Evolutionary conservation across 768 basidiomycete species (phyloP), one percentile per base, ranked within the genome.

Genomic region (Dendrothele bispora): DNA sequence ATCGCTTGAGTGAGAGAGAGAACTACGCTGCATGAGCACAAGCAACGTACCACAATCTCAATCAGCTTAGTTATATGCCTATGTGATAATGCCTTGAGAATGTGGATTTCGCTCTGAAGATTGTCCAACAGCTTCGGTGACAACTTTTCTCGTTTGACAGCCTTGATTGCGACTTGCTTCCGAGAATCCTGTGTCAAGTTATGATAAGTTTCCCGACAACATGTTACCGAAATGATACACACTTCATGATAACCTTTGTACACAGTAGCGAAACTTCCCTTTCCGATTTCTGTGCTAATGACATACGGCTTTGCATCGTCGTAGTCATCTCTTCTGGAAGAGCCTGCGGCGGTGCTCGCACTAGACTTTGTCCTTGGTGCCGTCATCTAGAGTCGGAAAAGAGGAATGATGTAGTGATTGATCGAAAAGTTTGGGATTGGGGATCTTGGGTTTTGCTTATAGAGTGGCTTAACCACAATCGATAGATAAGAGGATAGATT

Each of bases 91-190:
- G 86, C 84, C 72, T 98, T 98, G 58, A 98, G 82, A 53, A 99
- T 98, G 53, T 92, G 85, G 49, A 98, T 98, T 75, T 99, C 97
- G 57, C 89, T 90, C 64, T 97, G 93, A n/a, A 98, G 81, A 62
- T 98, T 98, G 71, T 98, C 95, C 49, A 98, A 84, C 15, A 98
- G 80, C 69, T 98, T 99, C 12, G 89, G 74, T 28, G 86, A 93
- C 29, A 99, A 80, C 55, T 85, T 91, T 60, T 88, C 83, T 43
- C 87, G 83, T 50, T 88, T 86, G 46, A 99, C 91, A 7, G 93
- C 90, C 76, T 99, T 98, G 70, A 99, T 86, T 7, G 97, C 97
- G 29, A 98, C 89, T 40, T 83, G 77, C 11, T 80, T 74, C 57
- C 83, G 80, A 3, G 84, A 86, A 58, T 88, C 86, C 91, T 95